Percentiles rank a stretch among this genome's conserved stretches.
These are phyloP conservation scores for Cutaneotrichosporon mucoides DNA, from an alignment of 1,284 basidiomycete genomes.

Conservation along the genomic window DNA sequence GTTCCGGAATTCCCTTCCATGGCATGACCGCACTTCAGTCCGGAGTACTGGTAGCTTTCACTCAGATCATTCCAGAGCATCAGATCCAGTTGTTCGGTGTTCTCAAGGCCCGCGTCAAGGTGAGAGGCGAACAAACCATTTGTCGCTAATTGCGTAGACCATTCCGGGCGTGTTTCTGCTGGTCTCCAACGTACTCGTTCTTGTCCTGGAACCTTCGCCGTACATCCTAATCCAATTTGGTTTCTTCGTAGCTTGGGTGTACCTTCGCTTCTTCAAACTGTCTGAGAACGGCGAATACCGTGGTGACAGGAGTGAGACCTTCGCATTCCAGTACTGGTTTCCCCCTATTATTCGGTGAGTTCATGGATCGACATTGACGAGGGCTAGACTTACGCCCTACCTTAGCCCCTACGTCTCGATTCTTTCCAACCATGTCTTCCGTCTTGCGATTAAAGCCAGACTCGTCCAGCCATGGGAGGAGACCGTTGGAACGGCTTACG, in stretches of 20 bases:
- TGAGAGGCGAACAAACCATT: conserved; percentile 36
- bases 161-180: conserved; percentile 92
- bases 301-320: conserved; percentile 92
- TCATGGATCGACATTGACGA: conserved; percentile 15
- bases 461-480: conserved; percentile 74
- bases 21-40: conserved; percentile 90
- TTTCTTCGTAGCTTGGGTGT: conserved; percentile 93
- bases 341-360: conserved; percentile 84
- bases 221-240: conserved; percentile 97
- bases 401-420: conserved; percentile 57
- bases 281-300: conserved; percentile 56
- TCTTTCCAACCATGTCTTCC: conserved; percentile 66
- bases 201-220: conserved; percentile 85
- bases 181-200: conserved; percentile 79
- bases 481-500: conserved; percentile 64
- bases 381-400: conserved; percentile 47
- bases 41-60: conserved; percentile 89
- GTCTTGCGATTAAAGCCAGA: conserved; percentile 58
- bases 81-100: conserved; percentile 89
- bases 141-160: conserved; percentile 53
- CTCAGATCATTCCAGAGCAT: conserved; percentile 95
- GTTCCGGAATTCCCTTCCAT: conserved; percentile 82
- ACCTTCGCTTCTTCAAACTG: conserved; percentile 94
- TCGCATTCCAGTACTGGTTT: conserved; percentile 95
- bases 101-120: conserved; percentile 84